Conservation (phyloP, 2,329 filamentous ascomycete species). For the Botrytis hyacinthi region DNA sequence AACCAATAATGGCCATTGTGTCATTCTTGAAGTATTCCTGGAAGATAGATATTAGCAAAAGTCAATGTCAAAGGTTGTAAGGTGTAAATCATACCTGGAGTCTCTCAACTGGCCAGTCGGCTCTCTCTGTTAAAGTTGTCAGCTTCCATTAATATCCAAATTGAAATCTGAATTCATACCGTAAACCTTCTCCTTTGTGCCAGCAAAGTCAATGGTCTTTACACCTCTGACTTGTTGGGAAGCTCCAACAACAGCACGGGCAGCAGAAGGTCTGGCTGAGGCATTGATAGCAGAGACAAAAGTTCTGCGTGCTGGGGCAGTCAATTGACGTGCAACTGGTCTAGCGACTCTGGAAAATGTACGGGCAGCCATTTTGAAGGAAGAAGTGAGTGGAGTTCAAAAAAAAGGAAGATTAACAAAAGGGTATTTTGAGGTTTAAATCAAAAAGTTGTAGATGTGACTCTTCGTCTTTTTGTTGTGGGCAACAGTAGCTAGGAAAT, state of each 20-base stretch:
- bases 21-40: slow-evolving; percentile 99
- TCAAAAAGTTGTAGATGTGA: slow-evolving; percentile 16
- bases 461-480: slow-evolving; percentile 17
- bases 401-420: slow-evolving; percentile 5
- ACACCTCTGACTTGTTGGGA: slow-evolving; percentile 69
- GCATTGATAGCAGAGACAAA: slow-evolving; percentile 59
- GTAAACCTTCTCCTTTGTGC: slow-evolving; percentile 86
- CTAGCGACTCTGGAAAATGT: slow-evolving; percentile 68
- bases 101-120: slow-evolving; percentile 98
- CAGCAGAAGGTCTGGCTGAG: slow-evolving; percentile 51
- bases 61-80: slow-evolving; percentile 11
- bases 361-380: slow-evolving; percentile 70
- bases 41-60: slow-evolving; percentile 28
- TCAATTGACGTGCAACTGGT: slow-evolving; percentile 63
- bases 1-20: slow-evolving; percentile 97
- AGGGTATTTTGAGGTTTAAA: slow-evolving; percentile 21
- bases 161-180: slow-evolving; percentile 53
- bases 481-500: slow-evolving; percentile 1
- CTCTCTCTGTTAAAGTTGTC: slow-evolving; percentile 67
- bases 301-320: slow-evolving; percentile 59
- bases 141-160: slow-evolving; percentile 25
- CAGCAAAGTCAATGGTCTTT: slow-evolving; percentile 99
- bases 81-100: slow-evolving; percentile 66
- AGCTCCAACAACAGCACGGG: slow-evolving; percentile 47
- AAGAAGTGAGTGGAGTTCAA: slow-evolving; percentile 28